Conservation (phyloP, 192 early-diverging fungal species). For the Rhizophagus sp. region DNA sequence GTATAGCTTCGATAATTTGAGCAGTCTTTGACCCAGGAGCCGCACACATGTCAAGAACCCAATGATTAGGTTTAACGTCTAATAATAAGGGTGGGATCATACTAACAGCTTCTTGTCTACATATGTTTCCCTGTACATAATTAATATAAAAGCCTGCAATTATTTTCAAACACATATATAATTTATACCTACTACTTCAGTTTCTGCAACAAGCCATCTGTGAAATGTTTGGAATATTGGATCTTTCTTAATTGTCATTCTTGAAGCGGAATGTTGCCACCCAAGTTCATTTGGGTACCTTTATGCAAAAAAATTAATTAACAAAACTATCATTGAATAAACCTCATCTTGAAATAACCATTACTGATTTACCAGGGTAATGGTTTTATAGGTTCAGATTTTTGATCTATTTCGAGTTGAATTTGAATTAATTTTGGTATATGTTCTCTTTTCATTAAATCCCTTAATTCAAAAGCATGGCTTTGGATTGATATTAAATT, state of each 20-base stretch:
- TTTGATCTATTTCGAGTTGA: constrained; percentile 67
- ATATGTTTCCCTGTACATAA: constrained; percentile 79
- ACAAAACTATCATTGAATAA: not conserved
- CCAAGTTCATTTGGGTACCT: constrained; percentile 88
- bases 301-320: not conserved
- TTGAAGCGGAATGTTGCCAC: constrained; percentile 83
- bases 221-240: constrained; percentile 83
- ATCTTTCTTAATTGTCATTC: constrained; percentile 75
- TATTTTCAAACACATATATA: not conserved
- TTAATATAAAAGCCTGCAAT: not conserved
- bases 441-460: constrained; percentile 64
- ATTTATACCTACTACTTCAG: constrained; percentile 68
- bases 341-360: not conserved
- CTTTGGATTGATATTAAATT: constrained; percentile 35
- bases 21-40: constrained; percentile 98
- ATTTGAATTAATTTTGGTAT: constrained; percentile 50
- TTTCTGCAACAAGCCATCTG: constrained; percentile 93
- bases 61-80: constrained; percentile 86
- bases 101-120: constrained; percentile 93
- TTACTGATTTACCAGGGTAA: constrained; percentile 67
- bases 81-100: constrained; percentile 98
- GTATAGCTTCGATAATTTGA: constrained; percentile 83
- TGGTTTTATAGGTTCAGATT: constrained; percentile 73
- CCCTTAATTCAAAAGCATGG: constrained; percentile 68
- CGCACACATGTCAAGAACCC: constrained; percentile 94